Evolutionary conservation across 2,329 filamentous ascomycete species (phyloP).

Genomic region (Macroventuria anomochaeta): DNA sequence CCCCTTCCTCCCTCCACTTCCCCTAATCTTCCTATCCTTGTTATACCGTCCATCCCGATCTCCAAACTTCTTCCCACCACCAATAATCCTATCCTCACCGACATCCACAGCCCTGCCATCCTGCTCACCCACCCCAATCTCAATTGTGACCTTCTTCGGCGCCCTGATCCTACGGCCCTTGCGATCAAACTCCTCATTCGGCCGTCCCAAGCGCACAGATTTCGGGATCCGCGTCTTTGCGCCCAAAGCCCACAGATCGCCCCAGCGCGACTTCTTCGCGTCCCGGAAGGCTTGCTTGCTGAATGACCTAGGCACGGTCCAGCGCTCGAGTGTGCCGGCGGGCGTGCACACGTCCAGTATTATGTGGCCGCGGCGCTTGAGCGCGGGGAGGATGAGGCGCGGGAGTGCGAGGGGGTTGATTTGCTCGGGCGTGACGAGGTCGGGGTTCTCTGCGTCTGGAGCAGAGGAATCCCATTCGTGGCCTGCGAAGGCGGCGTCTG

Average conservation of each 20-base stretch:
- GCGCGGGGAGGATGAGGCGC: constrained; percentile 75
- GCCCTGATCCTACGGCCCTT: constrained; percentile 46
- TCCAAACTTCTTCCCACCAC: constrained; percentile 30
- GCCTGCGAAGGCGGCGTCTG: constrained; percentile 73
- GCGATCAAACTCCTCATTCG: constrained; percentile 50
- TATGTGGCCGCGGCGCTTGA: constrained; percentile 89
- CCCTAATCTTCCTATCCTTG: constrained; percentile 46
- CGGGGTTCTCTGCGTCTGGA: constrained; percentile 33
- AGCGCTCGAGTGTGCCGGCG: constrained; percentile 83
- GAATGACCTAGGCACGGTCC: constrained; percentile 86
- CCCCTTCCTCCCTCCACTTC: constrained; percentile 49
- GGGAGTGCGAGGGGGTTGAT: constrained; percentile 71
- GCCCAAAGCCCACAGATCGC: constrained; percentile 93
- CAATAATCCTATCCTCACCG: constrained; percentile 23
- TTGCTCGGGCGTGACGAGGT: constrained; percentile 34
- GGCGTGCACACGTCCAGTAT: constrained; percentile 92
- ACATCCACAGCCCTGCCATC: constrained; percentile 31
- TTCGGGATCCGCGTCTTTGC: constrained; percentile 80
- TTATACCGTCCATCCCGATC: constrained; percentile 42
- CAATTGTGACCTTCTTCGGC: constrained; percentile 40
- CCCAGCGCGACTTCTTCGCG: constrained; percentile 88
- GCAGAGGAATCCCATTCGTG: constrained; percentile 59
- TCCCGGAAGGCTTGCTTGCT: constrained; percentile 86
- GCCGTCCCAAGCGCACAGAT: constrained; percentile 64
- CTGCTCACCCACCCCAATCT: constrained; percentile 37